Evolutionary conservation across 116 monocot species (phyloP).

Genomic region (Posidonia oceanica): DNA sequence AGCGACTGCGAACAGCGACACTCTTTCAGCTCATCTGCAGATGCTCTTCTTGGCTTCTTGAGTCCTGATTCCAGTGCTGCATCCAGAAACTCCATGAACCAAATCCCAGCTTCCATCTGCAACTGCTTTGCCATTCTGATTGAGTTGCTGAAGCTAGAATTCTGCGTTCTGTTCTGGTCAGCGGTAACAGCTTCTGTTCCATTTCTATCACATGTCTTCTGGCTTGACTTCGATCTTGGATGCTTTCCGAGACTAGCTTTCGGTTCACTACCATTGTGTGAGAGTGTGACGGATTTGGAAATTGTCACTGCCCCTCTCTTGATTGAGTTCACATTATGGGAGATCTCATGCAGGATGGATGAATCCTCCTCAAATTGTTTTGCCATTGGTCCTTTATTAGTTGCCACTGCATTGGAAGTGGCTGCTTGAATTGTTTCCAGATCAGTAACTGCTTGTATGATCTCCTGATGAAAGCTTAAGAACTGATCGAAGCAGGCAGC

Average conservation of each 20-base stretch:
- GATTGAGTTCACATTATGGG: constrained; percentile 20
- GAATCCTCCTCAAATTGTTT: constrained; percentile 16
- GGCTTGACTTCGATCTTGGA: neutral
- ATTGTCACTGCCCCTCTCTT: constrained; percentile 21
- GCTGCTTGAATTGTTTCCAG: constrained; percentile 71
- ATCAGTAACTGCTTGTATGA: constrained; percentile 41
- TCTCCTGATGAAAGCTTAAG: constrained; percentile 69
- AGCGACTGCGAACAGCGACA: constrained; percentile 44
- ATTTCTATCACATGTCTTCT: constrained; percentile 10
- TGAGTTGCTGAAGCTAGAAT: constrained; percentile 22
- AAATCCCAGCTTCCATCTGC: constrained; percentile 52
- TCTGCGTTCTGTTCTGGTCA: constrained; percentile 10
- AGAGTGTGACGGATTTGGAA: neutral
- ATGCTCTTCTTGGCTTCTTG: constrained; percentile 38
- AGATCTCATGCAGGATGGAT: constrained; percentile 53
- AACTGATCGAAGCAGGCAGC: constrained; percentile 51
- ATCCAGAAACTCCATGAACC: constrained; percentile 92
- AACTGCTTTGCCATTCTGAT: constrained; percentile 61
- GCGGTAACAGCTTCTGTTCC: neutral
- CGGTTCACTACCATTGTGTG: too few relatives aligned
- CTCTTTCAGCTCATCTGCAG: neutral
- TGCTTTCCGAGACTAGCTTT: too few relatives aligned
- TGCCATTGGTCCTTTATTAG: neutral
- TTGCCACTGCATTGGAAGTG: neutral
- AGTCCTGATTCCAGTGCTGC: constrained; percentile 51